phyloP scores from a whole-genome alignment of 106 monocot genomes.

The Vanilla planifolia region DNA sequence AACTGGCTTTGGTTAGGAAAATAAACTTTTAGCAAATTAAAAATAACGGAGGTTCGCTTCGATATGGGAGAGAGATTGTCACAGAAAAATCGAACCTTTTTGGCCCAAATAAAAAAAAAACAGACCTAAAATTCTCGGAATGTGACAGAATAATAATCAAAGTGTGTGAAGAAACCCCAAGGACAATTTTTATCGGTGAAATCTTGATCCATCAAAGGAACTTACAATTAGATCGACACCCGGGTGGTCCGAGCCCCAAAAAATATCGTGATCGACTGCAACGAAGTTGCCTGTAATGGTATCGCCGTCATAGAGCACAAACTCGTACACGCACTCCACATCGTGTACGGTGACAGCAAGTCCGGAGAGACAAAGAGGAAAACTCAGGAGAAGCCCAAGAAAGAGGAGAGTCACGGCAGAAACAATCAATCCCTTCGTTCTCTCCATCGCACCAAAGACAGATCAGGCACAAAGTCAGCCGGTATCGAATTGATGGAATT shows the following conservation, averaged over 20 bases:
- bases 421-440: conserved; percentile 7
- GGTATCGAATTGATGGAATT: too few species aligned
- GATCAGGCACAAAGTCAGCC: too few species aligned
- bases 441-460: too few species aligned
- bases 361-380: conserved; percentile 16
- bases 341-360: conserved; percentile 53
- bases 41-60: too few species aligned
- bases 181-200: not conserved
- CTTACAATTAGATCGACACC: conserved; percentile 59
- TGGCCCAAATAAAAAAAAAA: too few species aligned
- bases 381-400: conserved; percentile 12
- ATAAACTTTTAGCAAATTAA: too few species aligned
- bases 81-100: too few species aligned
- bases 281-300: conserved; percentile 60
- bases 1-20: too few species aligned
- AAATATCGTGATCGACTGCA: conserved; percentile 63
- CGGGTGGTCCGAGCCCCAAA: conserved; percentile 61
- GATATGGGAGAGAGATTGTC: too few species aligned
- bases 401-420: not conserved
- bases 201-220: not conserved
- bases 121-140: too few species aligned
- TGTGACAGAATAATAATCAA: too few species aligned
- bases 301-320: conserved; percentile 56
- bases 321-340: conserved; percentile 69
- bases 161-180: not conserved